A percentile compares a stretch with the other conserved stretches of the same genome.
These are phyloP conservation scores for Epithemia pelagica DNA, from an alignment of 108 stramenopile species.

Conservation along the genomic window DNA sequence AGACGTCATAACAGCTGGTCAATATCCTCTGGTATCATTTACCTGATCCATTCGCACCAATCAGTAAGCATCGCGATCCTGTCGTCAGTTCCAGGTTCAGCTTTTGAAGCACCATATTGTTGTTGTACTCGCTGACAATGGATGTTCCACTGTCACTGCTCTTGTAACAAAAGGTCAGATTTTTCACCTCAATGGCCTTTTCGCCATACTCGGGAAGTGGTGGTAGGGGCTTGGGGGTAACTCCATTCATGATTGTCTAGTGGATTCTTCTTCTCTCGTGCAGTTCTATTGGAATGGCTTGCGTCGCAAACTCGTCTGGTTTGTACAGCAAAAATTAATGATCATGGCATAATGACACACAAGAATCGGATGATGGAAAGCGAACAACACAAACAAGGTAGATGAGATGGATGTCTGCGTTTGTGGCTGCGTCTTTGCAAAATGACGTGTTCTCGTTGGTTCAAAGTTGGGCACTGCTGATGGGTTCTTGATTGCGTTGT, in stretches of 20 bases:
- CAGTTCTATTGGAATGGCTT: neutral
- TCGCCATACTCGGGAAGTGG: constrained; percentile 56
- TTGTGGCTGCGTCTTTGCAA: neutral
- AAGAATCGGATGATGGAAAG: neutral
- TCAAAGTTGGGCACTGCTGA: no score
- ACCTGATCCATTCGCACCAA: constrained; percentile 79
- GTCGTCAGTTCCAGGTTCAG: constrained; percentile 55
- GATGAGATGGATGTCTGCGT: neutral
- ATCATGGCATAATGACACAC: neutral
- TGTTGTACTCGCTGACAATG: constrained; percentile 17
- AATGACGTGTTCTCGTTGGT: neutral
- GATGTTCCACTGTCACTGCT: constrained; percentile 8
- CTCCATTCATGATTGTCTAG: neutral
- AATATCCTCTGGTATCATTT: no score
- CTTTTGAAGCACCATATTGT: constrained; percentile 36
- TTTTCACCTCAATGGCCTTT: constrained; percentile 55
- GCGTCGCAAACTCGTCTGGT: no score
- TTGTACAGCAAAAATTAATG: neutral
- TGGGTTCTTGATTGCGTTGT: no score
- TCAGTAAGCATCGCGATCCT: constrained; percentile 77
- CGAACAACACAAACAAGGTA: no score
- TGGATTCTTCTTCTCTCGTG: neutral
- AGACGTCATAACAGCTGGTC: no score
- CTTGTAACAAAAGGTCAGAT: constrained; percentile 67
- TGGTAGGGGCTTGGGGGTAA: constrained; percentile 54